Evolutionary conservation across 75 land plant genomes (phyloP).

Genomic region (Pinus taeda): DNA sequence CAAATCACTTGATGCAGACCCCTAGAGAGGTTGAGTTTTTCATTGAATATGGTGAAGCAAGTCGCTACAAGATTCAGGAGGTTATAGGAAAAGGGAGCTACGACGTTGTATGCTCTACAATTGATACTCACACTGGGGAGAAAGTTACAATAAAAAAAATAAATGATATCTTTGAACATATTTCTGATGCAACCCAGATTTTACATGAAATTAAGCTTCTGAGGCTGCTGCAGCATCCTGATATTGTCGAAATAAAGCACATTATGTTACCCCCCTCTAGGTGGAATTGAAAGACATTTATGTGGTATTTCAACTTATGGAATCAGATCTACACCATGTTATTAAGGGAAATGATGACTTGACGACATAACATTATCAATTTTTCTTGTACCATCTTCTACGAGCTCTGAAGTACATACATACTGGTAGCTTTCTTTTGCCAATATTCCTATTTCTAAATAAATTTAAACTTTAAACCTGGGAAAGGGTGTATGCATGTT

Average conservation of each 20-base stretch:
- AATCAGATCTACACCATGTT: slow-evolving; percentile 37
- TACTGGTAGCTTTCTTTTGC: slow-evolving; percentile 15
- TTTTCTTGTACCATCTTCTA: slow-evolving; percentile 33
- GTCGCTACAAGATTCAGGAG: slow-evolving; percentile 46
- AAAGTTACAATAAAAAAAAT: no score
- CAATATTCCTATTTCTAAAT: background rate
- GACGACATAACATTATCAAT: slow-evolving; percentile 80
- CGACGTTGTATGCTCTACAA: slow-evolving; percentile 36
- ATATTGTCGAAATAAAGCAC: slow-evolving; percentile 41
- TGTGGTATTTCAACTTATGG: slow-evolving; percentile 43
- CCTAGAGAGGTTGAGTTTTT: slow-evolving; percentile 16
- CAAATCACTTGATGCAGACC: slow-evolving; percentile 11
- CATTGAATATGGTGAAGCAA: slow-evolving; percentile 25
- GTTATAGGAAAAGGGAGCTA: slow-evolving; percentile 46
- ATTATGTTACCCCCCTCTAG: slow-evolving; percentile 36
- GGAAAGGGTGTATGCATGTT: background rate
- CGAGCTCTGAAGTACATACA: slow-evolving; percentile 26
- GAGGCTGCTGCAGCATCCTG: slow-evolving; percentile 29
- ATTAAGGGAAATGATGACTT: slow-evolving; percentile 96
- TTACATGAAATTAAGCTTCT: slow-evolving; percentile 35
- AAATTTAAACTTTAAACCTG: background rate
- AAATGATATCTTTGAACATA: slow-evolving; percentile 32
- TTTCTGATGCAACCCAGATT: slow-evolving; percentile 38
- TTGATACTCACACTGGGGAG: slow-evolving; percentile 15
- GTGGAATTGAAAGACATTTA: slow-evolving; percentile 30